phyloP scores from a whole-genome alignment of 192 early-diverging fungal species.

The Chytriomyces confervae region DNA sequence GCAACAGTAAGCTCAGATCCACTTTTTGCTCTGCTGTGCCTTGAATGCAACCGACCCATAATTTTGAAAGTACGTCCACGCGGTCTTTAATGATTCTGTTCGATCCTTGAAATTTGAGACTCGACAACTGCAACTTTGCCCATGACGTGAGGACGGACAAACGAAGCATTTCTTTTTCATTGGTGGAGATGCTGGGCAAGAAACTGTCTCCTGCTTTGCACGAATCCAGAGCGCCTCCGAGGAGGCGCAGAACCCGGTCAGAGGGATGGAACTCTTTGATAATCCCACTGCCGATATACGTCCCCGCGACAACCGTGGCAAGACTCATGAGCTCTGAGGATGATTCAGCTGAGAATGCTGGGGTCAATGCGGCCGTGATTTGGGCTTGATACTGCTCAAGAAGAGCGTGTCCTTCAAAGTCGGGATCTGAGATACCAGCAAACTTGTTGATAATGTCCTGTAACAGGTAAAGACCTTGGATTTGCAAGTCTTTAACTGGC shows the following conservation, averaged over 20 bases:
- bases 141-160: conserved; percentile 79
- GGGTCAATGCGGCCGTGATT: conserved; percentile 88
- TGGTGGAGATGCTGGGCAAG: conserved; percentile 60
- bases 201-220: conserved; percentile 63
- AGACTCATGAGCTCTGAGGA: conserved; percentile 74
- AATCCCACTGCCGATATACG: conserved; percentile 88
- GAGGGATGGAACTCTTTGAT: conserved; percentile 77
- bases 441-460: conserved; percentile 80
- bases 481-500: conserved; percentile 71
- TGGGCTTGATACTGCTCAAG: conserved; percentile 93
- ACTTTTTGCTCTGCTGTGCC: conserved; percentile 71
- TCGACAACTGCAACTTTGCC: conserved; percentile 77
- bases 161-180: conserved; percentile 79
- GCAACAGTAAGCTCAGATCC: conserved; percentile 62
- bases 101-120: conserved; percentile 65
- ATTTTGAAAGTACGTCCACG: conserved; percentile 53
- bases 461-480: conserved; percentile 81
- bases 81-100: conserved; percentile 65
- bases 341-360: conserved; percentile 78
- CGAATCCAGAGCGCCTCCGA: conserved; percentile 72
- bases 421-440: conserved; percentile 81
- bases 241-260: conserved; percentile 71
- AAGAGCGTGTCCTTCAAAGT: conserved; percentile 78
- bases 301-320: conserved; percentile 82
- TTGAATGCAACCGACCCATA: conserved; percentile 67